Evolutionary conservation across 139 green algal species (phyloP), one percentile per base, ranked within the genome.

Genomic region (Medakamo hakoo): DNA sequence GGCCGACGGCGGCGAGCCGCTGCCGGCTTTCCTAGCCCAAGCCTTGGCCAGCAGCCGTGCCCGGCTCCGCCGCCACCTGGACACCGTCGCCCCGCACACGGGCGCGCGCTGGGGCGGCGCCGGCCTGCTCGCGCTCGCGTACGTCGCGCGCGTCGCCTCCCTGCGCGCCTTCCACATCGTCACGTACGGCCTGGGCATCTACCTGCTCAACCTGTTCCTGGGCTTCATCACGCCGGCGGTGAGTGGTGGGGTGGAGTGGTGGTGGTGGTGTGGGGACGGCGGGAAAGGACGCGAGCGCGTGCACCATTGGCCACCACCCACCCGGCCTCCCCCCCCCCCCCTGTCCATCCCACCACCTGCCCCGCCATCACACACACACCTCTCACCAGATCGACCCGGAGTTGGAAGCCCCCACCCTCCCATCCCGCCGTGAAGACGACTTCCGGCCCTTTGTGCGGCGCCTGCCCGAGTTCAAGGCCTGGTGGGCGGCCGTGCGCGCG

Each of bases 391-490:
- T 92, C 9, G 91, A 98, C 63, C 86, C 87, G 3, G 89, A 94
- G 69, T 49, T 74, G 1, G 91, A 97, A 23, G 71, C 76, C 27
- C 90, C 90, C 18, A 80, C 84, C 55, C 82, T 99, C 70, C 93
- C 93, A 3, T 92, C 80, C 23, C 95, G 89, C 40, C 62, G 65
- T n/a, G 81, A 88, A 56, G 78, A 95, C 29, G 93, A 99, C 76
- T 99, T 96, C 73, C 88, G 88, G 68, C 93, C 93, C 0, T 99
- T 99, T 68, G 88, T 98, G 21, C 72, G 93, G 1, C 67, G 84
- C 25, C 70, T 99, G n/a, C 93, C 91, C 59, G 93, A 99, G 72
- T 98, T 99, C 76, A 99, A 99, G 76, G 96, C 96, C 74, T 99
- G 93, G 93, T 95, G 65, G 23, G 77, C 22, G 16, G 40, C 81